Base-by-base conservation (phyloP, 306 rosid genomes). In the Purshia tridentata region DNA sequence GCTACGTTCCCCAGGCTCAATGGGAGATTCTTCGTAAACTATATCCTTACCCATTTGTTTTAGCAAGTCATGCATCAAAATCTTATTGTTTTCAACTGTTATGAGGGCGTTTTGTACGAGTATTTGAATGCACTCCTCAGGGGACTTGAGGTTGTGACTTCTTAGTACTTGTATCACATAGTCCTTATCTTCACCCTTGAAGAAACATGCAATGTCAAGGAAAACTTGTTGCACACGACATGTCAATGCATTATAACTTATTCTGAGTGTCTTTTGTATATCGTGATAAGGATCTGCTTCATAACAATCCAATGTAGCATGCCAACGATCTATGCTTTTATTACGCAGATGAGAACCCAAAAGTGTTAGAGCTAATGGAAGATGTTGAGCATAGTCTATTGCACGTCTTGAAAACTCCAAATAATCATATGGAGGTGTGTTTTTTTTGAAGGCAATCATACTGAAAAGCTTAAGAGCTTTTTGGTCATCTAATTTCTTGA, bases 121-220 rank as follows among this genome's bases (percentile, higher is more conserved):
- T 14, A 12, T 11, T 60, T 60, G 2, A 13, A 60, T 14, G 13
- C 65, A 60, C 6, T 15, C 65, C 4, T 60, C 12, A 1, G 65
- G 19, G 3, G 5, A 0, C 42, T 80, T 60, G 11, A 37, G 81
- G 13, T 70, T 83, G 56, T 80, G 65, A 42, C 67, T 74, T 47
- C 77, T 51, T 9, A 84, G 72, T 50, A 85, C 72, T 45, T 84
- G 73, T 11, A 69, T 76, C 8, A 84, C 81, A 77, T 63, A 56
- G 69, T 82, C 77, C 62, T 18, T 16, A 20, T 6, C 0, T 23
- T 63, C 8, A 1, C 80, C 86, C 41, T 58, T 72, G 39, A 84
- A 79, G 76, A 84, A 84, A 40, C 84, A 81, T 19, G 86, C 84
- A 47, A 84, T 72, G 4, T 81, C 83, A 9, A 84, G 80, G 14